Percentiles rank a stretch among this genome's conserved stretches.
These are phyloP conservation scores for Clarireedia hainanense DNA, from an alignment of 2,329 filamentous ascomycete genomes.

Conservation along the genomic window DNA sequence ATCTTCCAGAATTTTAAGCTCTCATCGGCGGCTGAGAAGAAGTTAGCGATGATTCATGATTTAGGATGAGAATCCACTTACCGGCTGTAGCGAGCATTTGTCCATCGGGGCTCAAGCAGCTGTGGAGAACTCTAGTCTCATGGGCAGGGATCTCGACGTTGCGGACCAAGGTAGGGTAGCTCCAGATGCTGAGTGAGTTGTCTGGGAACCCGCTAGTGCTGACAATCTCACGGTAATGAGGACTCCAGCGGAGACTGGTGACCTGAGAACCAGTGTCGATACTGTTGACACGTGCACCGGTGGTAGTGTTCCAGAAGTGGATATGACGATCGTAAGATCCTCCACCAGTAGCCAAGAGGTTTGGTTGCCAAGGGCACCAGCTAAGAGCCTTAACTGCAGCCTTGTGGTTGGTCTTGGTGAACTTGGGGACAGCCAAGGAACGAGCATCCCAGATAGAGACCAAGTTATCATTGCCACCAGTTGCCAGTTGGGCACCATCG, in stretches of 20 bases:
- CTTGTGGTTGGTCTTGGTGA: conserved; percentile 99
- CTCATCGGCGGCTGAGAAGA: conserved; percentile 70
- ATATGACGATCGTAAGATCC: conserved; percentile 96
- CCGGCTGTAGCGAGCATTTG: conserved; percentile 95
- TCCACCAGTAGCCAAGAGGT: conserved; percentile 91
- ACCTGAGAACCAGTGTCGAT: conserved; percentile 98
- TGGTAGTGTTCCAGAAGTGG: conserved; percentile 99
- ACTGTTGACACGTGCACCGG: conserved; percentile 94
- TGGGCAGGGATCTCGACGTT: conserved; percentile 97
- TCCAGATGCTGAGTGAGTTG: conserved; percentile 98
- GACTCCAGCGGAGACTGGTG: conserved; percentile 92
- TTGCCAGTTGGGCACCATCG: conserved; percentile 92
- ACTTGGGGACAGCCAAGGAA: conserved; percentile 87
- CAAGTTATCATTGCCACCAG: conserved; percentile 96
- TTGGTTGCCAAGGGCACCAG: conserved; percentile 99
- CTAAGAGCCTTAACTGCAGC: conserved; percentile 96
- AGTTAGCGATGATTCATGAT: conserved; percentile 24
- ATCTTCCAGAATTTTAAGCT: conserved; percentile 99
- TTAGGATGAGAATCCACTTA: conserved; percentile 33
- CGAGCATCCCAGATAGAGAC: conserved; percentile 99
- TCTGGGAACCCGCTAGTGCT: conserved; percentile 98
- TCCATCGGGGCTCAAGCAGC: conserved; percentile 91
- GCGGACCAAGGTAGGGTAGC: conserved; percentile 92
- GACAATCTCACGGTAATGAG: conserved; percentile 95
- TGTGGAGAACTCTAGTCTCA: conserved; percentile 93